Conservation (phyloP, 1,139 yeast species). For the Torulaspora globosa region DNA sequence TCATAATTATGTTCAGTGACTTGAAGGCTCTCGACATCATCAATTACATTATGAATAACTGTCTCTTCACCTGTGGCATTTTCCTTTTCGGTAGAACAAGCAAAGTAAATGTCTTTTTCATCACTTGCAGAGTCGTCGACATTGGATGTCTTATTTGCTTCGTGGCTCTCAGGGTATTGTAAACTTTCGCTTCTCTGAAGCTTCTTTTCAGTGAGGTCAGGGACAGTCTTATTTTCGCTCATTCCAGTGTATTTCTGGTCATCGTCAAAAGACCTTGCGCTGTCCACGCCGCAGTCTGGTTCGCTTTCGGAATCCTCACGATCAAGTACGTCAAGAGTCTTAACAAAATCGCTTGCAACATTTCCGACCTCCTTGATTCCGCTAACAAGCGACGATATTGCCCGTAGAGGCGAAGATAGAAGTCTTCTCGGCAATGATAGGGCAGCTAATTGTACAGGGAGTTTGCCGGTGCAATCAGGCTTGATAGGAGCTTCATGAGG, state of each 20-base stretch:
- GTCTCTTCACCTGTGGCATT: neutral
- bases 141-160: neutral
- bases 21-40: neutral
- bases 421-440: conserved; percentile 3
- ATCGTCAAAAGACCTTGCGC: neutral
- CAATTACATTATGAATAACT: neutral
- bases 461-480: neutral
- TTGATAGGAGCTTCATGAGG: neutral
- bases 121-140: neutral
- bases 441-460: neutral
- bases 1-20: neutral
- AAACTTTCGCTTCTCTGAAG: neutral
- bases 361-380: conserved; percentile 17
- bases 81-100: neutral
- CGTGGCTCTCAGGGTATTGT: neutral
- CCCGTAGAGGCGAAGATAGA: conserved; percentile 19
- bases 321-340: conserved; percentile 14
- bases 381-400: conserved; percentile 13
- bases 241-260: neutral
- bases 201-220: neutral
- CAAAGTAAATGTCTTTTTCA: neutral
- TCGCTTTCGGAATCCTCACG: neutral
- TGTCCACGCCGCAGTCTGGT: neutral
- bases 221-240: no score
- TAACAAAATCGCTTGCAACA: conserved; percentile 19